Percentiles rank a stretch among this genome's conserved stretches.
Conservation (phyloP, 495 filamentous ascomycete genomes). For the Neurospora tetraspora region DNA sequence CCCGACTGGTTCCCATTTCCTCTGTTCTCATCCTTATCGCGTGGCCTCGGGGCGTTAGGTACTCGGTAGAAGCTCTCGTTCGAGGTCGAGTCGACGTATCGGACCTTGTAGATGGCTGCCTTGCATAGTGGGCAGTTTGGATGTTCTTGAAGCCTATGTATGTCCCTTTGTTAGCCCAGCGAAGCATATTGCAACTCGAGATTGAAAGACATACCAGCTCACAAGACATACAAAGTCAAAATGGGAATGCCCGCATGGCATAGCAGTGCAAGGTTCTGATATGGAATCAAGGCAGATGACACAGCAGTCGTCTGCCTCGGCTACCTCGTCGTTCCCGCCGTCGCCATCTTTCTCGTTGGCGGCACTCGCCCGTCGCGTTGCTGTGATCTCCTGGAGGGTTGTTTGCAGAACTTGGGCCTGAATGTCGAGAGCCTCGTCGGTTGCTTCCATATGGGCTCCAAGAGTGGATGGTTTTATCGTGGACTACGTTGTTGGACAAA, state of each 20-base stretch:
- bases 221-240: conserved; percentile 81
- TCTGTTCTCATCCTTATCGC: background rate
- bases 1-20: background rate
- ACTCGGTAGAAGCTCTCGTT: conserved; percentile 33
- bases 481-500: too few relatives aligned
- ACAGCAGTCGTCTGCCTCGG: conserved; percentile 33
- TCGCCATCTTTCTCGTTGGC: background rate
- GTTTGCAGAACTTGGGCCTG: conserved; percentile 34
- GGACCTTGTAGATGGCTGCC: conserved; percentile 52
- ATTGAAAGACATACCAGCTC: conserved; percentile 45
- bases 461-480: background rate
- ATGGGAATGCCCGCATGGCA: conserved; percentile 66
- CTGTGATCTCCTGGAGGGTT: conserved; percentile 36
- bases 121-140: conserved; percentile 75
- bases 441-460: conserved; percentile 16
- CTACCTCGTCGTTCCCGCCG: background rate
- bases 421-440: conserved; percentile 20
- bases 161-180: background rate
- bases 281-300: conserved; percentile 69
- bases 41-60: conserved; percentile 10
- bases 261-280: conserved; percentile 57
- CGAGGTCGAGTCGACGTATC: conserved; percentile 52
- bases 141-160: conserved; percentile 46
- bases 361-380: conserved; percentile 8
- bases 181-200: background rate